Evolutionary conservation across 2,329 filamentous ascomycete species (phyloP).

Genomic region (Nemania abortiva): DNA sequence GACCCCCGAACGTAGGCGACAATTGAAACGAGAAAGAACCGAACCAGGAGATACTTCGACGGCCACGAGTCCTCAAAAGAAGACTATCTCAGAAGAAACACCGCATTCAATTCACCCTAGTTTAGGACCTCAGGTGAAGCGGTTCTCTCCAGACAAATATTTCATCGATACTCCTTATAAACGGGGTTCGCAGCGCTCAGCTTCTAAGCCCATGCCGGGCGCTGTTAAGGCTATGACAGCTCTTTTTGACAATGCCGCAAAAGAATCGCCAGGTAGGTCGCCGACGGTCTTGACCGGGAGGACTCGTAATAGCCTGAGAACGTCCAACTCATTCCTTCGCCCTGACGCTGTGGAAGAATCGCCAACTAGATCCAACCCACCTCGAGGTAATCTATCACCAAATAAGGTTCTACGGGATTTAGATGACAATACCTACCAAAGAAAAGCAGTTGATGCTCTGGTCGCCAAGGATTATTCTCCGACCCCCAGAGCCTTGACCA

Average conservation of each 20-base stretch:
- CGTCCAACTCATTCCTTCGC: conserved; percentile 41
- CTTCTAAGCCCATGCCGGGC: conserved; percentile 48
- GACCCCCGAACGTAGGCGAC: conserved; percentile 42
- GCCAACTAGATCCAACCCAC: not conserved
- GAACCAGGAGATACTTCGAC: conserved; percentile 34
- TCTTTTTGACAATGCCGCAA: conserved; percentile 59
- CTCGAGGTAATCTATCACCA: not conserved
- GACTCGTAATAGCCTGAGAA: conserved; percentile 31
- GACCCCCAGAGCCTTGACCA: not conserved
- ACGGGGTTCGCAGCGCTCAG: conserved; percentile 39
- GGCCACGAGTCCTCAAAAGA: conserved; percentile 33
- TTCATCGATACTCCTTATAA: not conserved
- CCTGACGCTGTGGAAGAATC: conserved; percentile 33
- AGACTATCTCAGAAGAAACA: conserved; percentile 34
- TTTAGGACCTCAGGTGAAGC: conserved; percentile 12
- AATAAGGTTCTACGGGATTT: not conserved
- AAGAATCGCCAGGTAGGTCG: conserved; percentile 42
- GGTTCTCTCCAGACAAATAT: conserved; percentile 27
- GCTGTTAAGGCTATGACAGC: conserved; percentile 65
- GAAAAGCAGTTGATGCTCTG: not conserved
- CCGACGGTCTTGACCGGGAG: conserved; percentile 29
- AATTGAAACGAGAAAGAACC: conserved; percentile 27
- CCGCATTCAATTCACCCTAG: conserved; percentile 16
- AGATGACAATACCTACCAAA: not conserved
- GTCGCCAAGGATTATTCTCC: not conserved